Evolutionary conservation across 345 rosid species (phyloP), one percentile per base, ranked within the genome.

Genomic region (Laguncularia racemosa): DNA sequence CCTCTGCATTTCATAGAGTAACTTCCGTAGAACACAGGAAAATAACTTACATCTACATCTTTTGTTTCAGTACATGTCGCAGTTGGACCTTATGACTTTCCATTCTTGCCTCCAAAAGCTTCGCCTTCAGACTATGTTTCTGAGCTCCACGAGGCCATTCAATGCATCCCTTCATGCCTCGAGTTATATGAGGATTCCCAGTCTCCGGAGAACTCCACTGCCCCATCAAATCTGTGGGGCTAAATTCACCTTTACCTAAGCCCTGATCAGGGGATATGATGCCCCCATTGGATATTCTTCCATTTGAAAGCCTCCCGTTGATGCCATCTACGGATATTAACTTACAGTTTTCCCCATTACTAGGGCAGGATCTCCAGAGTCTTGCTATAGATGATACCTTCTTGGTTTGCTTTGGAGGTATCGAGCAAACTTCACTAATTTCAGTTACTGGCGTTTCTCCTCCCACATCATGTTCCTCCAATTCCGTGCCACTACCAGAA

Each of bases 121-220:
- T 90, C 14, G 97, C 83, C 82, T 90, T 95, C 83, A 90, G 66
- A 59, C 96, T 85, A 60, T 75, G 67, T 82, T 84, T 95, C 71
- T 85, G 96, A 15, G 79, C 59, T 4, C 79, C 88, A 15, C 88
- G 86, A 17, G 95, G 88, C 97, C 97, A 95, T 53, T 95, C 99
- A 28, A 95, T 90, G 84, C 99, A 90, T 33, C 99, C 97, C 69
- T 90, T 95, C 95, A 84, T 85, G 49, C 96, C 96, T 55, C 83
- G 72, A 21, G 76, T 74, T 55, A 89, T 65, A 65, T 80, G 89
- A 54, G 83, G 83, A 67, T 82, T 79, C 52, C 78, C 83, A 0
- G 83, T 73, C 46, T 95, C 97, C 0, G 96, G 95, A 2, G 92
- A 86, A 67, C 89, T 88, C 96, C 97, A 90, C 33, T 85, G 89